Percentiles rank a stretch among this genome's conserved stretches.
Evolutionary conservation across 345 rosid genomes (phyloP).

Genomic region (Leavenworthia alabamica): DNA sequence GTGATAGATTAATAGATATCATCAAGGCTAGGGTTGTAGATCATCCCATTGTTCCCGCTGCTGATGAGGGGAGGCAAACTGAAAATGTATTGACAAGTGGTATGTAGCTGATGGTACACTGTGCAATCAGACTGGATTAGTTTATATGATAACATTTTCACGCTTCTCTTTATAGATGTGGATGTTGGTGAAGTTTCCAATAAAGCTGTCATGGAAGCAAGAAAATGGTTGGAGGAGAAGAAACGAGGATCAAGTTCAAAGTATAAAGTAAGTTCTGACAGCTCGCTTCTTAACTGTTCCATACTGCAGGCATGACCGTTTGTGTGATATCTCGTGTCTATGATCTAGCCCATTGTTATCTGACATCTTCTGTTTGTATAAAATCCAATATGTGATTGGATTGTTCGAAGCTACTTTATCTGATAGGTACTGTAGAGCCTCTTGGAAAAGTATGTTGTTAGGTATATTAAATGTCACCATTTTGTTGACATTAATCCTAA

Average conservation of each 20-base stretch:
- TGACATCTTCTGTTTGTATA: conserved; percentile 1
- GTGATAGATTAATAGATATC: conserved; percentile 50
- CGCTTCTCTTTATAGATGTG: conserved; percentile 37
- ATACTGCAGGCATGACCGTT: conserved; percentile 38
- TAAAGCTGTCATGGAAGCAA: conserved; percentile 66
- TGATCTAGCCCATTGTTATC: neutral
- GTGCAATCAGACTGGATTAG: neutral
- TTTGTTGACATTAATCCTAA: neutral
- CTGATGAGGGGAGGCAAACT: conserved; percentile 26
- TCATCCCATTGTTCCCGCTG: conserved; percentile 25
- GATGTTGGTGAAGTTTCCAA: conserved; percentile 39
- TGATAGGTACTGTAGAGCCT: neutral
- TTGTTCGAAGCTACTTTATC: conserved; percentile 2
- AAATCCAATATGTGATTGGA: neutral
- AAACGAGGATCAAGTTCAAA: conserved; percentile 53
- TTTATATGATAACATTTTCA: conserved; percentile 17
- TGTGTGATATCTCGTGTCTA: neutral
- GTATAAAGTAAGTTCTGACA: conserved; percentile 41
- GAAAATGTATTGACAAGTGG: conserved; percentile 30
- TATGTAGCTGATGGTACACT: conserved; percentile 33
- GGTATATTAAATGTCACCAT: neutral
- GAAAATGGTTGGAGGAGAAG: conserved; percentile 73
- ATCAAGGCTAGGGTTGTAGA: conserved; percentile 67
- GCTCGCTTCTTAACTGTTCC: conserved; percentile 31
- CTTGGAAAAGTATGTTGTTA: neutral